Evolutionary conservation across 495 filamentous ascomycete species (phyloP).

Genomic region (Cercophora sp.): DNA sequence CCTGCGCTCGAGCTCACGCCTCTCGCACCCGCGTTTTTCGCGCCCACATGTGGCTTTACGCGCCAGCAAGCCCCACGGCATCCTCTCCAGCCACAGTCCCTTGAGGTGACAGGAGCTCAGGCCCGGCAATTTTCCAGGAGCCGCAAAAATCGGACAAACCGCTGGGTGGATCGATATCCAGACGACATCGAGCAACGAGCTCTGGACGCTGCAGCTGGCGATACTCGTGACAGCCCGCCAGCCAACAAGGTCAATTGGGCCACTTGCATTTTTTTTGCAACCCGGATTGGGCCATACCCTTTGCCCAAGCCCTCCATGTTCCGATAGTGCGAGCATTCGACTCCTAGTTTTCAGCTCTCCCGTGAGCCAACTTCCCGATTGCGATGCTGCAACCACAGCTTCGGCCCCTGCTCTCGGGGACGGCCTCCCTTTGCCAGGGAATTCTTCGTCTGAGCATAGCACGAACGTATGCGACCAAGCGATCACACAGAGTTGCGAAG

Average conservation of each 20-base stretch:
- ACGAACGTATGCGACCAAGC: slow-evolving; percentile 23
- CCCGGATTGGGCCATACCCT: background rate
- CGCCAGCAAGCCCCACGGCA: slow-evolving; percentile 2
- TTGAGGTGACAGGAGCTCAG: slow-evolving; percentile 1
- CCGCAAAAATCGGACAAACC: slow-evolving; percentile 6
- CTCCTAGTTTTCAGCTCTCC: slow-evolving; percentile 2
- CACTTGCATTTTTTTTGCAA: background rate
- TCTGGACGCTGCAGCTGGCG: slow-evolving; percentile 4
- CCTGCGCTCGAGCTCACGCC: slow-evolving; percentile 5
- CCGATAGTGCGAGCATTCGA: slow-evolving; percentile 12
- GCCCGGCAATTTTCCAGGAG: slow-evolving; percentile 10
- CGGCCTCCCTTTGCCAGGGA: slow-evolving; percentile 21
- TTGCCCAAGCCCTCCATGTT: slow-evolving; percentile 16
- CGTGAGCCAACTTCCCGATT: background rate
- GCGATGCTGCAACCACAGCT: slow-evolving; percentile 33
- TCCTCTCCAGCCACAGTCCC: slow-evolving; percentile 2
- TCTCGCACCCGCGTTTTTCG: slow-evolving; percentile 28
- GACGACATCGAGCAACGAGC: background rate
- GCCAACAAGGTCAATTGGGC: slow-evolving; percentile 8
- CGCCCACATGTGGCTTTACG: slow-evolving; percentile 19
- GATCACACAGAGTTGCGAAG: slow-evolving; percentile 6
- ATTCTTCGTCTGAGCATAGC: slow-evolving; percentile 14
- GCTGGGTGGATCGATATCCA: too few relatives aligned
- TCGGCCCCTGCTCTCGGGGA: slow-evolving; percentile 23
- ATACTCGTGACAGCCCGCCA: background rate